Evolutionary conservation across 805 yeast species (phyloP).

Genomic region (Zygoascus biomembranicola): DNA sequence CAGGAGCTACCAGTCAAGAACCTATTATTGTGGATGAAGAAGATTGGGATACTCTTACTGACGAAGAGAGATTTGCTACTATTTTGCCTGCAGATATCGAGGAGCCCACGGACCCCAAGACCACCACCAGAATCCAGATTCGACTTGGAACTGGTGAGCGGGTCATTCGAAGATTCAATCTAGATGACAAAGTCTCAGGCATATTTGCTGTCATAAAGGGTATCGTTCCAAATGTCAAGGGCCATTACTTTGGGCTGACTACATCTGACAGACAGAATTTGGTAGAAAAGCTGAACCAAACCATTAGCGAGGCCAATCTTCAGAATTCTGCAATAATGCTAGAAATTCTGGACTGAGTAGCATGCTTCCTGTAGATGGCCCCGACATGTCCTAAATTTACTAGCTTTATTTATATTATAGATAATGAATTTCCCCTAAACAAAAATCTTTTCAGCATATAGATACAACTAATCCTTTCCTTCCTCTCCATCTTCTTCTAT

Average conservation of each 20-base stretch:
- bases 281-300: constrained; percentile 40
- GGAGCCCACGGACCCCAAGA: constrained; percentile 48
- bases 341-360: constrained; percentile 34
- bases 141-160: constrained; percentile 83
- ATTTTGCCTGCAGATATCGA: constrained; percentile 52
- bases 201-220: constrained; percentile 64
- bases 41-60: constrained; percentile 21
- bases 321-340: constrained; percentile 73
- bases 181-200: constrained; percentile 47
- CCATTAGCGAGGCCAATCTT: constrained; percentile 68
- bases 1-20: not conserved
- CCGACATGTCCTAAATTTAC: no score
- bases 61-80: constrained; percentile 38
- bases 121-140: constrained; percentile 75
- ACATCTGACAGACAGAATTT: constrained; percentile 50
- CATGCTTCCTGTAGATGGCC: no score
- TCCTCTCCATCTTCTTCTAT: not conserved
- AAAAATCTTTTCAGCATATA: not conserved
- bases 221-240: constrained; percentile 38
- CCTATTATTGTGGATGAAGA: constrained; percentile 13
- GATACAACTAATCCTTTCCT: no score
- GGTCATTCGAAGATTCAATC: constrained; percentile 57
- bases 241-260: constrained; percentile 46
- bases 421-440: not conserved
- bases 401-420: not conserved